Conservation (phyloP, 352 stramenopile genomes). For the Globisporangium middletonii region DNA sequence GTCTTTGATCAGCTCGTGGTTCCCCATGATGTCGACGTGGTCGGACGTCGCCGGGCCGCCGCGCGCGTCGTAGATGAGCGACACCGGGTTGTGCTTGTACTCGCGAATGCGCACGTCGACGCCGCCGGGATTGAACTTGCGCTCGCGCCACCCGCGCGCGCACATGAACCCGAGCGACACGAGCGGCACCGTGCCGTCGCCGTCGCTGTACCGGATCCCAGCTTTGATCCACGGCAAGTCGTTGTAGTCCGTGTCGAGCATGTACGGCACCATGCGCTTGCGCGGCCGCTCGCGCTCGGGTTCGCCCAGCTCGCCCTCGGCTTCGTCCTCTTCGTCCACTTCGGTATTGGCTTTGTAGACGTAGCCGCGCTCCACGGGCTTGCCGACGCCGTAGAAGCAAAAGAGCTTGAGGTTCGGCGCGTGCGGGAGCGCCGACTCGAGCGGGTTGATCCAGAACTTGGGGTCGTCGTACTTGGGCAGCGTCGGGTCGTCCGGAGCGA, state of each 20-base stretch:
- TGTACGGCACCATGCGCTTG: constrained; percentile 47
- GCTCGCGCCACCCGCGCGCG: constrained; percentile 73
- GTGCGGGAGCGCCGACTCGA: constrained; percentile 78
- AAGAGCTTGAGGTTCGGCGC: constrained; percentile 93
- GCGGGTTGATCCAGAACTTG: constrained; percentile 87
- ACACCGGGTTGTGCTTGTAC: constrained; percentile 70
- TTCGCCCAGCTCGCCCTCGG: constrained; percentile 24
- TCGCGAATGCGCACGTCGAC: constrained; percentile 84
- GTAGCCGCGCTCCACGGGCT: constrained; percentile 86
- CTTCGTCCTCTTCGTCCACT: constrained; percentile 25
- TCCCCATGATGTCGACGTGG: constrained; percentile 95
- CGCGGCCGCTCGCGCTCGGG: constrained; percentile 19
- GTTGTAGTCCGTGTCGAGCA: constrained; percentile 55
- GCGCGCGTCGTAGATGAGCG: constrained; percentile 63
- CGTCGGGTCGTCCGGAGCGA: constrained; percentile 33
- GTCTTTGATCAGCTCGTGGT: constrained; percentile 86
- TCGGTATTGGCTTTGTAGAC: constrained; percentile 49
- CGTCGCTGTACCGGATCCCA: constrained; percentile 85
- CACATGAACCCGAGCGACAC: constrained; percentile 95
- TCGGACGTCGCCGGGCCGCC: constrained; percentile 77
- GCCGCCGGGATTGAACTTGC: constrained; percentile 82
- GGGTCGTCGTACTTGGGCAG: constrained; percentile 42
- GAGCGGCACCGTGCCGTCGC: constrained; percentile 91
- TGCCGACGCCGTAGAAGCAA: constrained; percentile 92
- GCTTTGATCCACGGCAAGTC: constrained; percentile 68